Evolutionary conservation across 1,284 basidiomycete species (phyloP), one percentile per base, ranked within the genome.

Genomic region (Puccinia novopanici): DNA sequence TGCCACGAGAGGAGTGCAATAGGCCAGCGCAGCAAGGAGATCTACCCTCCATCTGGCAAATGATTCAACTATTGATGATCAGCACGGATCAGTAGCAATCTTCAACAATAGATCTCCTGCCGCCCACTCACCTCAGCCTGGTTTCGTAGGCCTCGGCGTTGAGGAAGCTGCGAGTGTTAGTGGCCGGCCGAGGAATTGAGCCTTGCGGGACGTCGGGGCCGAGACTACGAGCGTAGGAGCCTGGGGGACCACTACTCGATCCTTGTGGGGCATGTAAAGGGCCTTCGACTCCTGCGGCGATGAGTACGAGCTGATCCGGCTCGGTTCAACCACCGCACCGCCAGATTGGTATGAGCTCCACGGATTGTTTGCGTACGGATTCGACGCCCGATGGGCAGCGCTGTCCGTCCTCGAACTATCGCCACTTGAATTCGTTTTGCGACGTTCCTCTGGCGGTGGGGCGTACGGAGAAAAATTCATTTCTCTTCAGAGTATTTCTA

Each of bases 401-500:
- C 34, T 24, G 1, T n/a, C 40, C 27, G 48, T 0, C 52, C 34
- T 73, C 24, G 72, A 24, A 30, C 72, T 74, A 2, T 54, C 68
- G 34, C 27, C 30, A 19, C 54, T 57, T 40, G 70, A 19, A 19
- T 70, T 63, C 34, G 19, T 52, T 48, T 50, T 42, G 30, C 78
- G 68, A 30, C 37, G 70, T 24, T 72, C 78, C 27, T 80, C 78
- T 30, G 78, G 78, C 37, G 78, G 78, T 12, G 78, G 78, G 34
- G 78, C 70, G 50, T 80, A 80, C 12, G 78, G 78, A 40, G 78
- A 55, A 73, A 80, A 80, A 48, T 80, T 80, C 78, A 80, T 80
- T 59, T 30, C 40, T 27, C 22, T 50, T 22, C 30, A 42, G 40
- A 67, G 37, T 30, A 63, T 59, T n/a, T n/a, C n/a, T n/a, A 59